Evolutionary conservation across 208 protist species (phyloP).

Genomic region (Trypanosoma lewisi): DNA sequence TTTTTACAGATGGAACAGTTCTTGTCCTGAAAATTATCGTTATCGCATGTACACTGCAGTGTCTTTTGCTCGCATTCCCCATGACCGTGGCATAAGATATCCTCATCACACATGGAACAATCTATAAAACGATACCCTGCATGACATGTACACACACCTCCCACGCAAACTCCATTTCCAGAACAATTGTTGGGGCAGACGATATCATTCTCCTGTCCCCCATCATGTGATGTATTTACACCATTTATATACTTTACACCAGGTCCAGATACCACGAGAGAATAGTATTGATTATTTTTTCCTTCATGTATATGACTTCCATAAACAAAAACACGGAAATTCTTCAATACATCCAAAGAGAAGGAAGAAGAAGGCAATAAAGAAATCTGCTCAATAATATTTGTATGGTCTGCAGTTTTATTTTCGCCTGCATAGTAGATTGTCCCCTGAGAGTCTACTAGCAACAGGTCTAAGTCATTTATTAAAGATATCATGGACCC

Average conservation of each 20-base stretch:
- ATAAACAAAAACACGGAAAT: constrained; percentile 63
- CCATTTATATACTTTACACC: constrained; percentile 28
- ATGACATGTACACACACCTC: constrained; percentile 51
- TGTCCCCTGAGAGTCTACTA: constrained; percentile 49
- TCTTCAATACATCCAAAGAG: constrained; percentile 6
- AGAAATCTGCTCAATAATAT: constrained; percentile 64
- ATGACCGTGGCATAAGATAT: constrained; percentile 56
- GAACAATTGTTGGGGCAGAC: constrained; percentile 57
- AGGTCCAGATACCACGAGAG: constrained; percentile 62
- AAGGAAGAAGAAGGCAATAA: constrained; percentile 34
- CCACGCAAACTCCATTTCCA: constrained; percentile 43
- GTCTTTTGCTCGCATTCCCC: constrained; percentile 36
- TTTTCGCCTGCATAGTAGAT: constrained; percentile 42
- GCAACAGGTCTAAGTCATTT: constrained; percentile 81
- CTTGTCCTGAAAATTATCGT: constrained; percentile 52
- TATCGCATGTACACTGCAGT: constrained; percentile 56
- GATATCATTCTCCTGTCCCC: too few species aligned
- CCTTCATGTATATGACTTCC: constrained; percentile 26
- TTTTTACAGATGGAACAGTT: constrained; percentile 41
- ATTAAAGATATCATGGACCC: constrained; percentile 56
- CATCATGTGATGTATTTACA: constrained; percentile 7
- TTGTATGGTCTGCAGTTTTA: constrained; percentile 32
- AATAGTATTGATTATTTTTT: constrained; percentile 43
- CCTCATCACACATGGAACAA: constrained; percentile 68
- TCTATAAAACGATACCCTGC: constrained; percentile 45